Evolutionary conservation across 2,329 filamentous ascomycete species (phyloP).

Genomic region (Sclerotinia minor): DNA sequence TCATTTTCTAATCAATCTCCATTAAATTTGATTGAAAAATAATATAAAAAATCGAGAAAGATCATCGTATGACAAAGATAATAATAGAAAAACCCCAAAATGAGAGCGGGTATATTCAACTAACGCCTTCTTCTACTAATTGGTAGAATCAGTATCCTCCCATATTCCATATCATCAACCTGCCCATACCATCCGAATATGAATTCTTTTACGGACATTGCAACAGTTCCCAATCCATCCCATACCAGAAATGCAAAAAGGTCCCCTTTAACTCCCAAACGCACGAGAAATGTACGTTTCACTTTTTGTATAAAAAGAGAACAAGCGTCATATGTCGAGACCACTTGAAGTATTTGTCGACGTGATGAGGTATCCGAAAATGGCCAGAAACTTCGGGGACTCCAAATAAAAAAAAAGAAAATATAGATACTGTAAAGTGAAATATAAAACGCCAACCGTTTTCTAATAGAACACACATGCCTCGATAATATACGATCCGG

Average conservation of each 20-base stretch:
- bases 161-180: conserved; percentile 11
- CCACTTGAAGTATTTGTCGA: neutral
- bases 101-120: conserved; percentile 19
- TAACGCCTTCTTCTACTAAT: conserved; percentile 19
- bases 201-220: neutral
- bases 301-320: conserved; percentile 15
- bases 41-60: neutral
- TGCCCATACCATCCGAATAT: conserved; percentile 3
- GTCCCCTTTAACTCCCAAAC: conserved; percentile 5
- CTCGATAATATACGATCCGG: neutral
- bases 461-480: conserved; percentile 20
- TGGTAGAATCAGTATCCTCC: conserved; percentile 15
- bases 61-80: neutral
- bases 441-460: conserved; percentile 1
- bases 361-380: neutral
- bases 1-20: neutral
- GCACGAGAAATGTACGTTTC: conserved; percentile 18
- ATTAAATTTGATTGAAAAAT: neutral
- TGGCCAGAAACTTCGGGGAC: neutral
- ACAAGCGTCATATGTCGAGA: neutral
- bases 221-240: conserved; percentile 2
- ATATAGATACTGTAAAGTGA: conserved; percentile 4
- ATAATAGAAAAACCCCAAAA: conserved; percentile 17
- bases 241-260: conserved; percentile 18
- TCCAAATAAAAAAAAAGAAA: conserved; percentile 9